phyloP scores from a whole-genome alignment of 2,329 filamentous ascomycete genomes.

The Fusarium lyarnte region DNA sequence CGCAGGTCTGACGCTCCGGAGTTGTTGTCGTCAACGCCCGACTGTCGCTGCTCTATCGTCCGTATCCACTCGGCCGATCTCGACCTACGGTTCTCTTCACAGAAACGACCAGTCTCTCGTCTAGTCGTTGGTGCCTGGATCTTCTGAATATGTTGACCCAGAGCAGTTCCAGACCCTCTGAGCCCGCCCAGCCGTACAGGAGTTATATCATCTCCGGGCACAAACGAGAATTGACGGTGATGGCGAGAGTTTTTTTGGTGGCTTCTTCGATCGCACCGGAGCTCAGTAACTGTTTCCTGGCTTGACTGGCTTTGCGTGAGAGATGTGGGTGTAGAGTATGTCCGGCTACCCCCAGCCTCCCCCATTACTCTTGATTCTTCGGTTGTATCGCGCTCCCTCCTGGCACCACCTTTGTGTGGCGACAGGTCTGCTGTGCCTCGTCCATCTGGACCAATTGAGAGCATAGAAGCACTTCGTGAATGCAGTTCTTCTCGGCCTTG shows the following conservation, averaged over 20 bases:
- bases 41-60: neutral
- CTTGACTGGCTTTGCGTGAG: neutral
- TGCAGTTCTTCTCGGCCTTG: constrained; percentile 3
- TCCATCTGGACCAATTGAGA: constrained; percentile 1
- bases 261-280: neutral
- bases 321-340: neutral
- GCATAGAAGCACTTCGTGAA: neutral
- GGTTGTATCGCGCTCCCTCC: constrained; percentile 6
- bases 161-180: neutral
- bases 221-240: constrained; percentile 44
- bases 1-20: neutral
- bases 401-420: constrained; percentile 4
- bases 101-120: neutral
- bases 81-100: constrained; percentile 11
- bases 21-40: constrained; percentile 3
- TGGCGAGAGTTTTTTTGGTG: constrained; percentile 13
- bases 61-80: constrained; percentile 29
- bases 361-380: neutral
- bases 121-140: neutral
- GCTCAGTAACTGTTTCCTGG: neutral
- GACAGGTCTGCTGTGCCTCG: neutral
- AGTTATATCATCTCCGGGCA: constrained; percentile 40
- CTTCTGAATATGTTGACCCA: neutral
- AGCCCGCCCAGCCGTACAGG: neutral
- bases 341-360: neutral